Base-by-base conservation (phyloP, 192 early-diverging fungal genomes). In the Fimicolochytrium jonesii region DNA sequence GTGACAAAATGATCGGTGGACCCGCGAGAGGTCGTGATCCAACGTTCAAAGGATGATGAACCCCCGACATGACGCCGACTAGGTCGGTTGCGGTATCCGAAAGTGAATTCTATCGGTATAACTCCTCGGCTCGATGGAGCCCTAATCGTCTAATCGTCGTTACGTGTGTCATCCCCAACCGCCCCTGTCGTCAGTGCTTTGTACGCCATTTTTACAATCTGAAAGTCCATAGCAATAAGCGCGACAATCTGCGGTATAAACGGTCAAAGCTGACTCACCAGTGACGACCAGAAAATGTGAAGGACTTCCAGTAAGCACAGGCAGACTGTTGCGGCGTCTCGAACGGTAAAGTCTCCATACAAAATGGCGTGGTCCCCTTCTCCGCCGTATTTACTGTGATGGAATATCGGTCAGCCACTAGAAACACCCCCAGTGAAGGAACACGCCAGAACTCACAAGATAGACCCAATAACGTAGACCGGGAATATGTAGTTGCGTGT, bases 121-220 rank as follows among this genome's bases (percentile, higher is more conserved):
- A n/a, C n/a, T n/a, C n/a, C n/a, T n/a, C n/a, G n/a, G n/a, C n/a
- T n/a, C n/a, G n/a, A n/a, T n/a, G n/a, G n/a, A n/a, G n/a, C n/a
- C n/a, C n/a, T 39, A 7, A 39, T 7, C 37, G 37, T 39, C 22
- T 58, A 68, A 25, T 78, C 71, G 39, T 67, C 63, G 41, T 80
- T 70, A 5, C 78, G 55, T 31, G 75, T 74, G 53, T 80, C 78
- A 30, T 72, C 75, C 22, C 74, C 68, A 9, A 77, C 72, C 42
- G 70, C 70, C 26, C 66, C 72, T 17, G 56, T 54, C 6, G 75
- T 34, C 11, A 75, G 36, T 5, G 78, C 74, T 49, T 67, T 72
- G 31, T 67, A 45, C 3, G 73, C 70, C 60, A 80, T 75, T 47
- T 71, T 72, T 33, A 80, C 4, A 48, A 80, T 77, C 77, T 79